phyloP scores from a whole-genome alignment of 331 rosid species.

The Ulmus americana region DNA sequence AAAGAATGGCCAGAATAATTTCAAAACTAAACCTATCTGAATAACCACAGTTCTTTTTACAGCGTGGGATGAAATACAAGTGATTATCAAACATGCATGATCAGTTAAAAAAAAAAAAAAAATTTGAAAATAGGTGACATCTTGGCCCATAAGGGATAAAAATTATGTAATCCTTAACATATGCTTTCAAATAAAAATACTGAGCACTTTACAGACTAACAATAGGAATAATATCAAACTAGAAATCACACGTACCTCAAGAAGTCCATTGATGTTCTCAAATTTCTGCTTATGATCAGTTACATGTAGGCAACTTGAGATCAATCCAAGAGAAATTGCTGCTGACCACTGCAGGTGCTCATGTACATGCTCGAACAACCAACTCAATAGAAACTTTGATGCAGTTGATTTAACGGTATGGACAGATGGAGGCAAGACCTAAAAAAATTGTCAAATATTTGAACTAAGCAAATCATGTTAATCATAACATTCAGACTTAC shows the following conservation, averaged over 20 bases:
- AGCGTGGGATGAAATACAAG: not conserved
- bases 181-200: not conserved
- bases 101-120: not conserved
- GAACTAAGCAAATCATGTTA: conserved; percentile 6
- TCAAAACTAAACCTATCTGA: not conserved
- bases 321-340: conserved; percentile 89
- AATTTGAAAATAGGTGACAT: not conserved
- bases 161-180: not conserved
- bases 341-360: conserved; percentile 92
- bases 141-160: not conserved
- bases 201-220: not conserved
- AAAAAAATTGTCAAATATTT: conserved; percentile 23
- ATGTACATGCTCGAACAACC: conserved; percentile 89
- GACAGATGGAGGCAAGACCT: conserved; percentile 86
- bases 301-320: conserved; percentile 83
- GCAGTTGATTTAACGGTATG: conserved; percentile 85
- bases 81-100: not conserved
- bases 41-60: not conserved
- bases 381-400: conserved; percentile 75
- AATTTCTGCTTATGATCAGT: conserved; percentile 85
- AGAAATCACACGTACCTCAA: conserved; percentile 51
- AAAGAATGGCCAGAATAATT: conserved; percentile 25
- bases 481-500: not conserved
- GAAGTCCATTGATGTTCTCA: conserved; percentile 64
- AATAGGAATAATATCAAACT: conserved; percentile 10